Evolutionary conservation across 176 grass and related monocot genomes (phyloP).

Genomic region (Cenchrus purpureus): DNA sequence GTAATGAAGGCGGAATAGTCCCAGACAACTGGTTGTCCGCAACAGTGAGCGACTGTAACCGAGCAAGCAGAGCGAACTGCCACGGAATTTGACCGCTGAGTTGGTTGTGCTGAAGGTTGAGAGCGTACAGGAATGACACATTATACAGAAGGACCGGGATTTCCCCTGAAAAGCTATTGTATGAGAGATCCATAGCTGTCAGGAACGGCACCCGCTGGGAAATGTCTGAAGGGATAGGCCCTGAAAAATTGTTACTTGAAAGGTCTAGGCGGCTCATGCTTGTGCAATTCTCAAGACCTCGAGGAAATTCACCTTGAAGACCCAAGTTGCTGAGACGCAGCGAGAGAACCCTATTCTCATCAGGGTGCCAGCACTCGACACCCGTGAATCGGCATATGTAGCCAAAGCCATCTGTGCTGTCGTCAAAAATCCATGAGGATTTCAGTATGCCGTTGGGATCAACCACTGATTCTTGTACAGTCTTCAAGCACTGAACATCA

Average conservation of each 20-base stretch:
- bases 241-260: slow-evolving; percentile 51
- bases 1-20: not conserved
- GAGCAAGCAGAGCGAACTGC: accelerated
- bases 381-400: slow-evolving; percentile 51
- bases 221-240: slow-evolving; percentile 27
- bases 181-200: slow-evolving; percentile 48
- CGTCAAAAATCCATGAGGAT: slow-evolving; percentile 47
- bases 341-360: not conserved
- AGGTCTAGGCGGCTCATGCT: slow-evolving; percentile 27
- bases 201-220: not conserved
- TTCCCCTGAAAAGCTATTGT: slow-evolving; percentile 46
- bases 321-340: slow-evolving; percentile 3
- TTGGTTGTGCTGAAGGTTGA: slow-evolving; percentile 55
- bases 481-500: slow-evolving; percentile 53
- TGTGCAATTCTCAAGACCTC: slow-evolving; percentile 40
- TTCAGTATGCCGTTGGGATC: slow-evolving; percentile 32
- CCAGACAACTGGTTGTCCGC: slow-evolving; percentile 33
- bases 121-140: slow-evolving; percentile 9
- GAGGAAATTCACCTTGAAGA: slow-evolving; percentile 55
- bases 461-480: slow-evolving; percentile 25
- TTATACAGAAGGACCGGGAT: slow-evolving; percentile 41
- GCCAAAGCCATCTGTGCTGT: not conserved
- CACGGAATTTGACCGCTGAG: slow-evolving; percentile 31
- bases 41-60: slow-evolving; percentile 18
- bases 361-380: slow-evolving; percentile 48